A percentile compares a stretch with the other conserved stretches of the same genome.
These are phyloP conservation scores for Backusella tarrabulga DNA, from an alignment of 192 early-diverging fungal species.

Conservation along the genomic window DNA sequence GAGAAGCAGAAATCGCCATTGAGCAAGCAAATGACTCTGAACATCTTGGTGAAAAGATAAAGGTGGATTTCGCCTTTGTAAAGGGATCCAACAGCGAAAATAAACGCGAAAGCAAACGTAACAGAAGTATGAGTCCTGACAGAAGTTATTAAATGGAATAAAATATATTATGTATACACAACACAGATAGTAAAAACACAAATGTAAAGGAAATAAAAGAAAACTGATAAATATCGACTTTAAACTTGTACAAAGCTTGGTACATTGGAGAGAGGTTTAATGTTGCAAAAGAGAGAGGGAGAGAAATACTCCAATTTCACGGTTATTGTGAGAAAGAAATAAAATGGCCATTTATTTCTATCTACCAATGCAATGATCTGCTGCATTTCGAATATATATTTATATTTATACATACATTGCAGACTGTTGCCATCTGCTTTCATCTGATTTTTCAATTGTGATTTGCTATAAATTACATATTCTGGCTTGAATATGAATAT, in stretches of 20 bases:
- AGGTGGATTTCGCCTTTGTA: conserved; percentile 90
- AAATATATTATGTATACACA: not conserved
- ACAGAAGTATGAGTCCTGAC: conserved; percentile 22
- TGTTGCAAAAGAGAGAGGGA: not conserved
- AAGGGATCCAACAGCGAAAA: conserved; percentile 37
- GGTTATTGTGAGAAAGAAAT: too few relatives aligned
- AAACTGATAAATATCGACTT: too few relatives aligned
- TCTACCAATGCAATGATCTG: too few relatives aligned
- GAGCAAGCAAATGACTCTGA: conserved; percentile 67
- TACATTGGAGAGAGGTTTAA: not conserved
- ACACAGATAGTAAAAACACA: not conserved
- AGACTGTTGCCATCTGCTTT: too few relatives aligned
- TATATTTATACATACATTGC: too few relatives aligned
- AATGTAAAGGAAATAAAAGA: not conserved
- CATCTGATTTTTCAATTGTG: too few relatives aligned
- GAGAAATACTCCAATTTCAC: too few relatives aligned
- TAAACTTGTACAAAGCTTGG: too few relatives aligned
- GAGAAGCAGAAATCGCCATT: conserved; percentile 82
- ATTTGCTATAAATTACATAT: too few relatives aligned
- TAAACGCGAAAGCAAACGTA: conserved; percentile 22
- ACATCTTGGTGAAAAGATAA: conserved; percentile 70
- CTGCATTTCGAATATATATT: too few relatives aligned
- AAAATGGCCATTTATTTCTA: too few relatives aligned
- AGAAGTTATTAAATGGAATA: not conserved
- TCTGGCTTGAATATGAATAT: too few relatives aligned